Conservation (phyloP, 169 alveolate genomes). For the Perkinsus marinus region DNA sequence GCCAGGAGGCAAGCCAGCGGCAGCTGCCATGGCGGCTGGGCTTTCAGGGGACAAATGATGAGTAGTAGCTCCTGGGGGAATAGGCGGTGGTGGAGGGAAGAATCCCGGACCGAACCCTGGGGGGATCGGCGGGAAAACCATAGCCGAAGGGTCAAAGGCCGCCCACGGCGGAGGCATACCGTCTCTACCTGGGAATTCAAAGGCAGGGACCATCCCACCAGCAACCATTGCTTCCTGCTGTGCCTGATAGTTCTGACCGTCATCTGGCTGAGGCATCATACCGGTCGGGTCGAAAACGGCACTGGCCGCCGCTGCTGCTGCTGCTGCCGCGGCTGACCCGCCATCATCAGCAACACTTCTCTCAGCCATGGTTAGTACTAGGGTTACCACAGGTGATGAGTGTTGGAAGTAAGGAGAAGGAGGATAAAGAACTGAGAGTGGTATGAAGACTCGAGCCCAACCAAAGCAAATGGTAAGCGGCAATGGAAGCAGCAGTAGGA, state of each 20-base stretch:
- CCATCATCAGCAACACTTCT: neutral
- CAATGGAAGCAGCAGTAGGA: neutral
- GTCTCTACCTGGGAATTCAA: neutral
- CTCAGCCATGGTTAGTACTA: neutral
- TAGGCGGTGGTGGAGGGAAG: neutral
- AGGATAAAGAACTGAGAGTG: neutral
- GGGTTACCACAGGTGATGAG: neutral
- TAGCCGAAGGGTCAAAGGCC: neutral
- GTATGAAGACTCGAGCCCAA: neutral
- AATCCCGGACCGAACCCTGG: neutral
- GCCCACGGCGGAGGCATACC: neutral
- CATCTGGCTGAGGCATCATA: neutral
- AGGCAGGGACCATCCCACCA: neutral
- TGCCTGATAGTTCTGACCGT: neutral
- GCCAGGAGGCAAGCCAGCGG: neutral
- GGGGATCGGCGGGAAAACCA: neutral
- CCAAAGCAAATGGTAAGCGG: neutral
- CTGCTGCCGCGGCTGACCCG: too few species aligned
- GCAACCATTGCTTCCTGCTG: neutral
- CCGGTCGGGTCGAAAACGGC: neutral
- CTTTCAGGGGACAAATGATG: neutral
- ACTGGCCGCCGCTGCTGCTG: neutral
- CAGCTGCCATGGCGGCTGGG: neutral
- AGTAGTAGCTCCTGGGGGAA: neutral
- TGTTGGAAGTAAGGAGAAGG: too few species aligned